These are phyloP conservation scores for Jacaranda mimosifolia DNA, from an alignment of 257 asterid species.

Conservation along the genomic window DNA sequence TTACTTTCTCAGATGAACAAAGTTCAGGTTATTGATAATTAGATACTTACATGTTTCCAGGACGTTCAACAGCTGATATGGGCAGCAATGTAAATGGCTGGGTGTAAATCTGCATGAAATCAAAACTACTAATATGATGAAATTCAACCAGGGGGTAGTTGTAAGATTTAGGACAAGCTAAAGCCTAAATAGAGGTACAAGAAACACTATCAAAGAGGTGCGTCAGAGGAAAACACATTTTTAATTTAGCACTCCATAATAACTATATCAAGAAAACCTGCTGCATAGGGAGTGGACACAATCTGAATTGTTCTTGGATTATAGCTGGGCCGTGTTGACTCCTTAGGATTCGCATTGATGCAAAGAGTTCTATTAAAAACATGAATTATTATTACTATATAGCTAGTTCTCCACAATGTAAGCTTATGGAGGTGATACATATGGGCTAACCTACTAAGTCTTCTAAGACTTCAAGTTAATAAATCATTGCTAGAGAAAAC, in stretches of 20 bases:
- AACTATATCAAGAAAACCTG: not conserved
- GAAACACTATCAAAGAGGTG: not conserved
- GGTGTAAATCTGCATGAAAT: slow-evolving; percentile 63
- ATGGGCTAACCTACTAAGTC: no score
- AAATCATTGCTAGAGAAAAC: no score
- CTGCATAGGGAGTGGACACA: not conserved
- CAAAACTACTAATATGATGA: not conserved
- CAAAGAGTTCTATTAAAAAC: no score
- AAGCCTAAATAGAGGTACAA: not conserved
- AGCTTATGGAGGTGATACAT: no score
- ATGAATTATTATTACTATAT: no score
- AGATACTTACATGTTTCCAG: slow-evolving; percentile 74
- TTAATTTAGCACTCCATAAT: not conserved
- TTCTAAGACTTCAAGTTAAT: no score
- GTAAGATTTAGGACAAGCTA: slow-evolving; percentile 9
- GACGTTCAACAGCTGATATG: slow-evolving; percentile 75
- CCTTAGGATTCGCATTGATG: no score
- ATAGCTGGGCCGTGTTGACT: no score
- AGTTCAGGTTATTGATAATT: not conserved
- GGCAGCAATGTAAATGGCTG: slow-evolving; percentile 79
- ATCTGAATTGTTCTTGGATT: no score
- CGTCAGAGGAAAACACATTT: not conserved
- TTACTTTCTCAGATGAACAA: slow-evolving; percentile 3
- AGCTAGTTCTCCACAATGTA: no score
- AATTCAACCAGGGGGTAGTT: not conserved